A percentile compares a stretch with the other conserved stretches of the same genome.
These are phyloP conservation scores for Yamadazyma sp. DNA, from an alignment of 1,139 yeast genomes.

Conservation along the genomic window DNA sequence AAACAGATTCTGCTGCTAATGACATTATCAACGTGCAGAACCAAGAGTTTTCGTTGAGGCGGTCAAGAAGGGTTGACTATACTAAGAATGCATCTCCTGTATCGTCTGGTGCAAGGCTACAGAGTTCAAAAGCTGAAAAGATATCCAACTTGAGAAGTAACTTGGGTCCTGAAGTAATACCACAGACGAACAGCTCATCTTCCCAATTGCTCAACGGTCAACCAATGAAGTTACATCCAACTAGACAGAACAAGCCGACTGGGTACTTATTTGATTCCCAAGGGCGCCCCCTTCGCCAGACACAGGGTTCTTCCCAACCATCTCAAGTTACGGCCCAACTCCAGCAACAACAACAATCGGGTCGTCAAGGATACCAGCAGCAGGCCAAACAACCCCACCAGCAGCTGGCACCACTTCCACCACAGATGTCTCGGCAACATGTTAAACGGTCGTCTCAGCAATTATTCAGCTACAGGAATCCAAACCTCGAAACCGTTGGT, in stretches of 20 bases:
- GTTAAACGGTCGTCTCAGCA: slow-evolving; percentile 15
- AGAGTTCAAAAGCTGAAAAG: slow-evolving; percentile 29
- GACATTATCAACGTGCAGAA: slow-evolving; percentile 13
- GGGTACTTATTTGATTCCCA: not conserved
- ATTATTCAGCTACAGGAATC: slow-evolving; percentile 15
- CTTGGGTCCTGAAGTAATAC: slow-evolving; percentile 16
- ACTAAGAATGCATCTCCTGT: slow-evolving; percentile 24
- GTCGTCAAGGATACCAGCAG: too few relatives aligned
- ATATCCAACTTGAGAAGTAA: slow-evolving; percentile 34
- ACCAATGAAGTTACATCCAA: slow-evolving; percentile 1
- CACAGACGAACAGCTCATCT: slow-evolving; percentile 4
- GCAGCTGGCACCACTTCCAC: not conserved
- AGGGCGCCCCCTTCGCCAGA: not conserved
- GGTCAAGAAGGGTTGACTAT: slow-evolving; percentile 46
- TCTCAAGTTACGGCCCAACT: not conserved
- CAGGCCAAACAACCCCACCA: not conserved
- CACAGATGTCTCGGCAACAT: slow-evolving; percentile 2
- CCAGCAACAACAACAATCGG: not conserved
- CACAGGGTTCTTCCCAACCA: not conserved
- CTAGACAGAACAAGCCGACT: slow-evolving; percentile 7
- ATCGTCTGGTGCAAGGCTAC: slow-evolving; percentile 29
- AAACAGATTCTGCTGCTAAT: slow-evolving; percentile 11
- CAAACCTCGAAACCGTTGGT: slow-evolving; percentile 13
- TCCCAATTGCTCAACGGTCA: slow-evolving; percentile 1
- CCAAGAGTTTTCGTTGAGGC: slow-evolving; percentile 34